Evolutionary conservation across 2,329 filamentous ascomycete species (phyloP).

Genomic region (Aspergillus vadensis): DNA sequence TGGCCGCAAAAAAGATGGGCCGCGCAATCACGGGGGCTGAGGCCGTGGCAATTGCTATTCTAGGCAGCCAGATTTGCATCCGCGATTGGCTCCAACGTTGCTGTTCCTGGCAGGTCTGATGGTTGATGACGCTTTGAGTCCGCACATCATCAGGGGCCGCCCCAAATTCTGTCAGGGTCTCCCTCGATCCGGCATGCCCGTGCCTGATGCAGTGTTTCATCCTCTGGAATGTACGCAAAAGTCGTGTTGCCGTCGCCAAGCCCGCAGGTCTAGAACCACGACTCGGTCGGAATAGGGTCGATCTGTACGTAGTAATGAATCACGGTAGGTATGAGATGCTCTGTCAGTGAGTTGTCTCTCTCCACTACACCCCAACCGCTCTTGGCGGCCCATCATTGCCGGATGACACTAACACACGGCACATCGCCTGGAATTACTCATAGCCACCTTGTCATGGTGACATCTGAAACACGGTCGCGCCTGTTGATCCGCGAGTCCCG

Average conservation of each 20-base stretch:
- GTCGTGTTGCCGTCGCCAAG: neutral
- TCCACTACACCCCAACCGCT: neutral
- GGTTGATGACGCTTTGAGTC: neutral
- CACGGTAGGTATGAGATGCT: too few species aligned
- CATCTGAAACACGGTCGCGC: constrained; percentile 2
- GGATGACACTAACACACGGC: neutral
- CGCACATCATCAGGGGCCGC: neutral
- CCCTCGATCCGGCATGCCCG: too few species aligned
- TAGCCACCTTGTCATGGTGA: constrained; percentile 1
- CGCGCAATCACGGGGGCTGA: constrained; percentile 21
- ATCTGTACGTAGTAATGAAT: neutral
- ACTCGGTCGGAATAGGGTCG: too few species aligned
- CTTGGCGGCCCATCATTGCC: neutral
- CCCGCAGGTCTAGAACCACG: too few species aligned
- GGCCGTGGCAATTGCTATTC: constrained; percentile 6
- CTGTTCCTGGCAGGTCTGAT: constrained; percentile 3
- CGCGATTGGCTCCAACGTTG: constrained; percentile 3
- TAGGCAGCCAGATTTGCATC: constrained; percentile 11
- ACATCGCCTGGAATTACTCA: neutral
- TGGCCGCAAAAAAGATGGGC: constrained; percentile 8
- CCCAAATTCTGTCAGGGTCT: neutral
- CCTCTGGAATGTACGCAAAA: neutral
- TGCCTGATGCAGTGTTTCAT: neutral
- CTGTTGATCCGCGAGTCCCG: neutral
- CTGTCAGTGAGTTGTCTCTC: neutral